Percentiles rank a stretch among this genome's conserved stretches.
phyloP scores from a whole-genome alignment of 169 alveolate species.

The Plasmodium ovale region DNA sequence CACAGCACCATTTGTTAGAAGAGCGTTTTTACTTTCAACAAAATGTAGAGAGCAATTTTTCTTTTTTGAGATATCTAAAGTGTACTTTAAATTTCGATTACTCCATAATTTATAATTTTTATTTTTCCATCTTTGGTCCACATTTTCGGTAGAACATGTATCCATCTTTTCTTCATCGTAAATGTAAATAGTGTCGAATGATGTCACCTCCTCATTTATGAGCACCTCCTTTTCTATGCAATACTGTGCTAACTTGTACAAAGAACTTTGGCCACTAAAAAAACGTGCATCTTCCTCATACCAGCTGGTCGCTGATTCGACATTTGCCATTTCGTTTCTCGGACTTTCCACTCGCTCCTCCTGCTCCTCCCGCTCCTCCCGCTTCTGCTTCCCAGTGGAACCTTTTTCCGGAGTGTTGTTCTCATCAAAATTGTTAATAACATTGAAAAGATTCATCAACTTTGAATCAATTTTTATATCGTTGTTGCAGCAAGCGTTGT shows the following conservation, averaged over 20 bases:
- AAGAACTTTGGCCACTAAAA: slow-evolving; percentile 51
- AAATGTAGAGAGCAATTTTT: slow-evolving; percentile 8
- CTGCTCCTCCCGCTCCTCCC: background rate
- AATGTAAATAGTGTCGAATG: slow-evolving; percentile 66
- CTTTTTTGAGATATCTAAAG: slow-evolving; percentile 22
- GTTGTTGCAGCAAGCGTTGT: slow-evolving; percentile 26
- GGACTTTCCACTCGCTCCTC: background rate
- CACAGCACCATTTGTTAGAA: slow-evolving; percentile 15
- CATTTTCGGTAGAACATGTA: background rate
- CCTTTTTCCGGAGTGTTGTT: background rate
- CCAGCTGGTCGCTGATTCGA: background rate
- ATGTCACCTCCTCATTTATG: slow-evolving; percentile 9
- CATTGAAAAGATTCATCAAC: slow-evolving; percentile 14
- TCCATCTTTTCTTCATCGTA: slow-evolving; percentile 28
- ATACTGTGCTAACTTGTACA: slow-evolving; percentile 65
- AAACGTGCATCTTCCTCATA: slow-evolving; percentile 23
- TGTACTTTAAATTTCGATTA: background rate
- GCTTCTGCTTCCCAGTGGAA: background rate
- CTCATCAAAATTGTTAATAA: slow-evolving; percentile 41
- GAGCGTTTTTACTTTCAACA: slow-evolving; percentile 2
- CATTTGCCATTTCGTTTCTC: background rate
- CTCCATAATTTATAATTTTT: background rate
- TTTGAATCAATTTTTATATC: slow-evolving; percentile 14
- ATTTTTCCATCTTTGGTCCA: background rate
- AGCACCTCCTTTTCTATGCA: slow-evolving; percentile 57